A percentile compares a stretch with the other conserved stretches of the same genome.
phyloP scores from a whole-genome alignment of 208 protist genomes.

The Acanthamoeba healyi region DNA sequence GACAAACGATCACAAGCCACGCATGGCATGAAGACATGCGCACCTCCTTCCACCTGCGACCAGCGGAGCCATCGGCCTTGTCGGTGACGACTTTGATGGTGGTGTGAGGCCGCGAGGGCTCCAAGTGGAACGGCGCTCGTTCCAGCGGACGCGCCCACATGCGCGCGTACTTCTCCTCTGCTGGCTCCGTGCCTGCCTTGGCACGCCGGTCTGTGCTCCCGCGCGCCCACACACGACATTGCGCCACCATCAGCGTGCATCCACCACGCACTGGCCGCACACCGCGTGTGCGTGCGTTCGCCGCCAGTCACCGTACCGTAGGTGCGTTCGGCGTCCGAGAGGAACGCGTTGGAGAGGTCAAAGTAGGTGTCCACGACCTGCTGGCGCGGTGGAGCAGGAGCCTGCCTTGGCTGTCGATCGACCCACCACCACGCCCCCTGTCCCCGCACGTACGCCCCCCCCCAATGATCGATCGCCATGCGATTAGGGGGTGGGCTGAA shows the following conservation, averaged over 20 bases:
- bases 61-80: not conserved
- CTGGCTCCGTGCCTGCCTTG: not conserved
- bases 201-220: not conserved
- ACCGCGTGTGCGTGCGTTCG: not conserved
- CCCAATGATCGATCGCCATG: no score
- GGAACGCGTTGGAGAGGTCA: slow-evolving; percentile 42
- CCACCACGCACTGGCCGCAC: no score
- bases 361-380: slow-evolving; percentile 8
- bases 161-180: not conserved
- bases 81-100: slow-evolving; percentile 49
- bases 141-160: slow-evolving; percentile 2
- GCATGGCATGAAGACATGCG: not conserved
- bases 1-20: not conserved
- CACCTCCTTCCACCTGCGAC: slow-evolving; percentile 33
- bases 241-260: not conserved
- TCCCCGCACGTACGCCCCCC: no score
- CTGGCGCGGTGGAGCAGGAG: not conserved
- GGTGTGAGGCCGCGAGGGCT: slow-evolving; percentile 28
- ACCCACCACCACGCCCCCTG: slow-evolving; percentile 1
- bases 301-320: not conserved
- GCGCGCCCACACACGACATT: not conserved
- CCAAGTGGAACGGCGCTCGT: not conserved
- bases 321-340: not conserved
- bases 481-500: no score
- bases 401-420: not conserved